These are phyloP conservation scores for Colletotrichum destructivum DNA, from an alignment of 2,329 filamentous ascomycete genomes.

Conservation along the genomic window DNA sequence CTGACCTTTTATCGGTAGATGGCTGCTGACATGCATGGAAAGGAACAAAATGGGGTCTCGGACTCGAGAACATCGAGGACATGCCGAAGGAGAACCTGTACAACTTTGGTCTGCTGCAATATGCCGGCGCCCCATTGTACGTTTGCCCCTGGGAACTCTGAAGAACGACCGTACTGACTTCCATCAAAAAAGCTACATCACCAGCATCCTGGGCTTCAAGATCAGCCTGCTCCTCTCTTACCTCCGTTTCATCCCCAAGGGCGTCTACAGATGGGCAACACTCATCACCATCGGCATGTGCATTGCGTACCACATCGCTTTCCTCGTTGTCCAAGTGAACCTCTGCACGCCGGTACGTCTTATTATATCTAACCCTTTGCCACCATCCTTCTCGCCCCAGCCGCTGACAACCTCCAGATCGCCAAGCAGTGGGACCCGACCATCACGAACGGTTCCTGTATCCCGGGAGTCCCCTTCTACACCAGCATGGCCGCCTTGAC, in stretches of 20 bases:
- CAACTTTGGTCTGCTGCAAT: conserved; percentile 59
- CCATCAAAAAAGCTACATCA: conserved; percentile 53
- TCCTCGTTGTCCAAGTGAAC: conserved; percentile 54
- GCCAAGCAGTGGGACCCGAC: conserved; percentile 59
- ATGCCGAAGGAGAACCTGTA: conserved; percentile 56
- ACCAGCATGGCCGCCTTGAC: conserved; percentile 58
- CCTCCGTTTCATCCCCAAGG: conserved; percentile 60
- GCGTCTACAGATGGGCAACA: conserved; percentile 52
- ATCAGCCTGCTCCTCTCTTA: conserved; percentile 61
- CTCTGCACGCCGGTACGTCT: conserved; percentile 52
- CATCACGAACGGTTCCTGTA: conserved; percentile 55
- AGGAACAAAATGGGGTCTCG: conserved; percentile 63
- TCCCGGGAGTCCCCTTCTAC: conserved; percentile 59
- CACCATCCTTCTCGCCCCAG: rapidly evolving
- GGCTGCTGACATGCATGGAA: background rate
- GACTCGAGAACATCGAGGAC: conserved; percentile 52
- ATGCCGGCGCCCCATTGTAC: conserved; percentile 59
- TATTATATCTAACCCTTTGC: background rate
- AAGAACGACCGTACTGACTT: background rate
- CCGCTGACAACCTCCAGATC: conserved; percentile 35
- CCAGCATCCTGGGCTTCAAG: conserved; percentile 63
- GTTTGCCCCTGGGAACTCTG: rapidly evolving
- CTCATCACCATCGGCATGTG: conserved; percentile 53
- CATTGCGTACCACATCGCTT: conserved; percentile 57
- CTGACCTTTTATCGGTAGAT: background rate